Evolutionary conservation across 2,329 filamentous ascomycete genomes (phyloP).

Genomic region (Calcarisporium arbuscula): DNA sequence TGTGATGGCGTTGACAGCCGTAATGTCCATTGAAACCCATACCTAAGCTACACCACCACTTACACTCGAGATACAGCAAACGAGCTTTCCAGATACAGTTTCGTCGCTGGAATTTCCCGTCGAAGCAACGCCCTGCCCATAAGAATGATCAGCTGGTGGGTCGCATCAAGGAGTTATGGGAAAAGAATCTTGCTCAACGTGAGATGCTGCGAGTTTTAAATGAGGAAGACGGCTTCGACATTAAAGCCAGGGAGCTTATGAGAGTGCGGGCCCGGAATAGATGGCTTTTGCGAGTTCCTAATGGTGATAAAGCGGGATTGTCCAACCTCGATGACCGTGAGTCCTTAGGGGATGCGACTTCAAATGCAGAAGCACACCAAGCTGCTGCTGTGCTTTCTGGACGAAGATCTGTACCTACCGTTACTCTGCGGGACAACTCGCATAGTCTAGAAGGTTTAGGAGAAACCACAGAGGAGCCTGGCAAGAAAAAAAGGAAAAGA

Average conservation of each 20-base stretch:
- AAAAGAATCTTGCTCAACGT: constrained; percentile 62
- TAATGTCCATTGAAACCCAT: not conserved
- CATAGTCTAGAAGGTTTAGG: constrained; percentile 1
- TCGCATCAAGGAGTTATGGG: constrained; percentile 72
- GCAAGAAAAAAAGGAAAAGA: constrained; percentile 55
- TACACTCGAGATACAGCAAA: constrained; percentile 47
- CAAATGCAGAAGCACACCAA: no score
- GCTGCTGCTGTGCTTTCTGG: no score
- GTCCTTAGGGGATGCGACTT: constrained; percentile 9
- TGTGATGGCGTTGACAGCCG: not conserved
- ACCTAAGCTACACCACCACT: constrained; percentile 6
- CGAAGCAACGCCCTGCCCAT: constrained; percentile 65
- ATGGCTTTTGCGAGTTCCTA: constrained; percentile 57
- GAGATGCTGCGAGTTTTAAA: constrained; percentile 68
- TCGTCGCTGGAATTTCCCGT: constrained; percentile 72
- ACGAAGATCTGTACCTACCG: no score
- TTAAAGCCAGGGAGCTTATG: constrained; percentile 66
- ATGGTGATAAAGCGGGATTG: constrained; percentile 44
- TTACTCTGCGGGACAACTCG: not conserved
- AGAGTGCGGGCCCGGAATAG: constrained; percentile 63
- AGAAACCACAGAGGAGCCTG: constrained; percentile 2
- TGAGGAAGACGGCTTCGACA: constrained; percentile 63
- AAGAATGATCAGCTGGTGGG: constrained; percentile 61
- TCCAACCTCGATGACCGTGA: constrained; percentile 7
- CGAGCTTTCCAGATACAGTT: constrained; percentile 72